These are phyloP conservation scores for Hyaloperonospora arabidopsidis DNA, from an alignment of 352 stramenopile species.

Conservation along the genomic window DNA sequence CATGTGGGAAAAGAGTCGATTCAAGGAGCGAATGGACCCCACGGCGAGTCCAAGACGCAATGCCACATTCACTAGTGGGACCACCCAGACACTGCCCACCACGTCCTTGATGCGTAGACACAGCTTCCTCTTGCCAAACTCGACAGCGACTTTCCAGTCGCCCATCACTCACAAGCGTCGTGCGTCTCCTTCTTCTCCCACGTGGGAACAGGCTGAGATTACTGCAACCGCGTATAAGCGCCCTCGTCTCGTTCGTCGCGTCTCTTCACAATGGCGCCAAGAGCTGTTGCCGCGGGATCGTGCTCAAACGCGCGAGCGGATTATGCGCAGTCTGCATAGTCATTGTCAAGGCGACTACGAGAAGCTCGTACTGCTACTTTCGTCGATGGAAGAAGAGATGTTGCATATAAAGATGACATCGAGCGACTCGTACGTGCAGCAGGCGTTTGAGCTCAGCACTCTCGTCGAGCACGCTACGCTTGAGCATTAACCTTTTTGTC, in stretches of 20 bases:
- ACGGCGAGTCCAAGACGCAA: slow-evolving; percentile 29
- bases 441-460: slow-evolving; percentile 43
- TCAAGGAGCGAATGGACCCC: slow-evolving; percentile 28
- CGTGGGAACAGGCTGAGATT: slow-evolving; percentile 7
- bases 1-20: slow-evolving; percentile 28
- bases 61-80: slow-evolving; percentile 7
- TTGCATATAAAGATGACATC: slow-evolving; percentile 67
- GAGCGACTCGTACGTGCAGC: slow-evolving; percentile 55
- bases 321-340: slow-evolving; percentile 46
- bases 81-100: slow-evolving; percentile 14
- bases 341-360: slow-evolving; percentile 59
- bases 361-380: slow-evolving; percentile 49
- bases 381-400: slow-evolving; percentile 72
- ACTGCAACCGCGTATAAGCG: slow-evolving; percentile 20
- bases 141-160: slow-evolving; percentile 13
- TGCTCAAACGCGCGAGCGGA: slow-evolving; percentile 50
- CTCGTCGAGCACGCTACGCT: slow-evolving; percentile 45
- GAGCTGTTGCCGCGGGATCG: slow-evolving; percentile 51
- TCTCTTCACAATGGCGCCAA: slow-evolving; percentile 49
- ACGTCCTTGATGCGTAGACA: slow-evolving; percentile 26
- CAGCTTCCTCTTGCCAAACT: slow-evolving; percentile 19
- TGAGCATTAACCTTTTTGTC: slow-evolving; percentile 24
- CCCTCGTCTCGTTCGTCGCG: slow-evolving; percentile 35
- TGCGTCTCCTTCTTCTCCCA: slow-evolving; percentile 10
- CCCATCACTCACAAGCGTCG: slow-evolving; percentile 16